These are phyloP conservation scores for Beauveria australis DNA, from an alignment of 2,329 filamentous ascomycete genomes.

Conservation along the genomic window DNA sequence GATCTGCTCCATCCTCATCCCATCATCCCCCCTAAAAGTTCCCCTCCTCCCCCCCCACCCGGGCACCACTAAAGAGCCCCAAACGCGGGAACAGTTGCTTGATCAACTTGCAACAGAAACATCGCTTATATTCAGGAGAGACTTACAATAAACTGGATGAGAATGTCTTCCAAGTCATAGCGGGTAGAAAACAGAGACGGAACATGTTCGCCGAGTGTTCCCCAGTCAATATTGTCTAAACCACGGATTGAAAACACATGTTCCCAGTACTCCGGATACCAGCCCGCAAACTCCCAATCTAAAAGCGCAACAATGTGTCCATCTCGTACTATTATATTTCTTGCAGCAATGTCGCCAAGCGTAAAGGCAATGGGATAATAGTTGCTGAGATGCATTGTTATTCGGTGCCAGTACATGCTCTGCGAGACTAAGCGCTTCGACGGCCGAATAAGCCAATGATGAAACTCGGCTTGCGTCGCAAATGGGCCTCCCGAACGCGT, in stretches of 20 bases:
- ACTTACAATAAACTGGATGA: not conserved
- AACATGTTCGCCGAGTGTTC: not conserved
- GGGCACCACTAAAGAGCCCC: no score
- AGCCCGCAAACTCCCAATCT: not conserved
- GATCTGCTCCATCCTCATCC: not conserved
- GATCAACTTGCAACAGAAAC: no score
- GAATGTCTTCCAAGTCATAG: not conserved
- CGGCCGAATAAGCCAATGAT: constrained; percentile 19
- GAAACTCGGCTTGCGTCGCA: constrained; percentile 13
- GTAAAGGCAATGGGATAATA: constrained; percentile 15
- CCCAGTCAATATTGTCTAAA: not conserved
- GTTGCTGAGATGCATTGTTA: constrained; percentile 16
- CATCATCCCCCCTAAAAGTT: not conserved
- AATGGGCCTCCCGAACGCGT: constrained; percentile 18
- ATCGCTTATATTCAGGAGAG: no score
- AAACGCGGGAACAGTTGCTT: no score
- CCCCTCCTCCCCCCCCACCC: not conserved
- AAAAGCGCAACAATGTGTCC: not conserved
- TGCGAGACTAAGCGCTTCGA: constrained; percentile 11
- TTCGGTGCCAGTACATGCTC: constrained; percentile 18
- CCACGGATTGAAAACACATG: not conserved
- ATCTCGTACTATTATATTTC: constrained; percentile 14
- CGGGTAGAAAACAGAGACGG: not conserved
- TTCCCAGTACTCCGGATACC: not conserved
- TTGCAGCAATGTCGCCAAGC: constrained; percentile 10